Conservation (phyloP, 2,329 filamentous ascomycete species). For the Venturia aucupariae region DNA sequence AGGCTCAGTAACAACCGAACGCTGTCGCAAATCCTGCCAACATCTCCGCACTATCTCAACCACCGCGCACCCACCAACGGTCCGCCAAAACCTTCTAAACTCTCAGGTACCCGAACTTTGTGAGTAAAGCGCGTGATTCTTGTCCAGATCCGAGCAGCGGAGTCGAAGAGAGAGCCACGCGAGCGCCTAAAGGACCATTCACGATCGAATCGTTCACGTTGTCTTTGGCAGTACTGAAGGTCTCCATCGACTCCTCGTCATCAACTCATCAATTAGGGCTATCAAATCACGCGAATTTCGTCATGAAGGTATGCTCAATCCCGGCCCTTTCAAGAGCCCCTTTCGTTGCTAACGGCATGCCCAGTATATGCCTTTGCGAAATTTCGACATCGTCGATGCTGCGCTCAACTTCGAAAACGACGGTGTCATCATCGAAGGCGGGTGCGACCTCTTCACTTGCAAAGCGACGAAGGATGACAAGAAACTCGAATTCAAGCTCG, state of each 20-base stretch:
- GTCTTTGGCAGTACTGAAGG: neutral
- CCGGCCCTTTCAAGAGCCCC: neutral
- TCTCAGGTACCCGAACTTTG: conserved; percentile 13
- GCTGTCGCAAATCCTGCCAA: conserved; percentile 1
- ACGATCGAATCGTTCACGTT: neutral
- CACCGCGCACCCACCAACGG: conserved; percentile 15
- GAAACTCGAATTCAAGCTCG: conserved; percentile 94
- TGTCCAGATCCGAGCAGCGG: conserved; percentile 14
- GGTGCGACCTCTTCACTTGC: conserved; percentile 94
- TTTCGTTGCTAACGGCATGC: conserved; percentile 4
- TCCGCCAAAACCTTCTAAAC: conserved; percentile 19
- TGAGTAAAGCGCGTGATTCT: neutral
- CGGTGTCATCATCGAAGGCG: conserved; percentile 84
- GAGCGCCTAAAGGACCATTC: neutral
- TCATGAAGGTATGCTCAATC: conserved; percentile 29
- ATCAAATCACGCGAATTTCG: conserved; percentile 13
- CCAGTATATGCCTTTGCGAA: conserved; percentile 83
- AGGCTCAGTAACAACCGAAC: conserved; percentile 22
- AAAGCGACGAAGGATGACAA: conserved; percentile 94
- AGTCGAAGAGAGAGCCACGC: neutral
- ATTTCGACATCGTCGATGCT: conserved; percentile 85
- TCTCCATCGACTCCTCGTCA: neutral
- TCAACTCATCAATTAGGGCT: neutral
- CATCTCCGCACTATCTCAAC: conserved; percentile 4
- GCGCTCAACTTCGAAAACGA: conserved; percentile 93